Evolutionary conservation across 2,329 filamentous ascomycete species (phyloP), one percentile per base, ranked within the genome.

Genomic region (Scedosporium apiospermum): DNA sequence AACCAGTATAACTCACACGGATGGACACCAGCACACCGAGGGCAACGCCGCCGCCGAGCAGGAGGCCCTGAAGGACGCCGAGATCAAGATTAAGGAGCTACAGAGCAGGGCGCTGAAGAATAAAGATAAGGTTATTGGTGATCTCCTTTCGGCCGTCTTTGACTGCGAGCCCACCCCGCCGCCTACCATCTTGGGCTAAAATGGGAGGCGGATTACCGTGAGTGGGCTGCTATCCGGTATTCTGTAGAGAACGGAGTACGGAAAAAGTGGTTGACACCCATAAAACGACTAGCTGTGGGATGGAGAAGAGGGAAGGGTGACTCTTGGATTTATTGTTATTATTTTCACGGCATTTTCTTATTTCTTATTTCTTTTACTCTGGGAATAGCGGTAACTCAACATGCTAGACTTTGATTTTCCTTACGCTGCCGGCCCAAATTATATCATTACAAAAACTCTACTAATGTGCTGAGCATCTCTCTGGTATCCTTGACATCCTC

Each of bases 71-170:
- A 80, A 82, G 73, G 85, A 88, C 68, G 89, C 89, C 66, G 90
- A 96, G 65, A 81, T 76, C 69, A 88, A 96, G 77, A 87, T 98
- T 69, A 83, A 87, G 75, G 87, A 90, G 75, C 98, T 98, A 74
- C 84, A 90, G 74, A 82, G 82, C 62, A 86, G 91, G 41, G 93
- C 93, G 65, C 84, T 89, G 75, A 89, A 92, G 81, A 86, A 85
- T 67, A 90, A 92, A 72, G 82, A 83, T 67, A 83, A 89, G 73
- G 93, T 99, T 18, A 82, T 97, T 61, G 85, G 90, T 68, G 88
- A 96, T 72, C 79, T 99, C 67, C 83, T 98, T 68, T 83, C 85
- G 67, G 91, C 90, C n/a, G 91, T 97, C 44, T 88, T 91, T 68
- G 87, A 93, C 66, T 88, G 93, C 66, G 87, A 91, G 75, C 89